Percentiles rank a stretch among this genome's conserved stretches.
Conservation (phyloP, 305 asterid species). For the Fraxinus xanthoxyloides region DNA sequence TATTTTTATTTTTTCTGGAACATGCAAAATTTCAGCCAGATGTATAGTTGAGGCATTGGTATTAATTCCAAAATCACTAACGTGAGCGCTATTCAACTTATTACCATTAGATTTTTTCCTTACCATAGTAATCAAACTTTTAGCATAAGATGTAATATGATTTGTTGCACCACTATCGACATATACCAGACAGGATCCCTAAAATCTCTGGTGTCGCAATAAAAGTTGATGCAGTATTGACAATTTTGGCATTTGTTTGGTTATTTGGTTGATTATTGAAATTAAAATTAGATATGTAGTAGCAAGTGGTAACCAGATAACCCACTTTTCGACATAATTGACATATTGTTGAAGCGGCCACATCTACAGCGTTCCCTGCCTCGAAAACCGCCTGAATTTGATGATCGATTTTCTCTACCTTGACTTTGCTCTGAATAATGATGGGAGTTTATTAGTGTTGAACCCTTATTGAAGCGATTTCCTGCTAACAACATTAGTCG, state of each 20-base stretch:
- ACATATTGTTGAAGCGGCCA: neutral
- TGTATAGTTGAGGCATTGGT: too few species aligned
- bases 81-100: too few species aligned
- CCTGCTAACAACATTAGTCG: neutral
- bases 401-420: too few species aligned
- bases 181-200: neutral
- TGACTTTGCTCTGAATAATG: too few species aligned
- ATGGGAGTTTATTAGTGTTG: too few species aligned
- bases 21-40: too few species aligned
- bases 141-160: neutral
- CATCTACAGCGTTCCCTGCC: neutral
- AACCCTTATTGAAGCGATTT: neutral
- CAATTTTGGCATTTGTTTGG: neutral
- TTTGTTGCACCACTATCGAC: neutral
- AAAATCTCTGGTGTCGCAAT: neutral
- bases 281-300: too few species aligned
- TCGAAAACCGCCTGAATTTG: too few species aligned
- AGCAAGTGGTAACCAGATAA: neutral
- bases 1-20: too few species aligned
- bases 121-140: too few species aligned
- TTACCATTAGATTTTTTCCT: too few species aligned
- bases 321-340: neutral
- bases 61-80: too few species aligned
- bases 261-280: neutral
- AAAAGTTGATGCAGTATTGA: neutral